Conservation (phyloP, 345 rosid genomes). For the Corchorus olitorius region DNA sequence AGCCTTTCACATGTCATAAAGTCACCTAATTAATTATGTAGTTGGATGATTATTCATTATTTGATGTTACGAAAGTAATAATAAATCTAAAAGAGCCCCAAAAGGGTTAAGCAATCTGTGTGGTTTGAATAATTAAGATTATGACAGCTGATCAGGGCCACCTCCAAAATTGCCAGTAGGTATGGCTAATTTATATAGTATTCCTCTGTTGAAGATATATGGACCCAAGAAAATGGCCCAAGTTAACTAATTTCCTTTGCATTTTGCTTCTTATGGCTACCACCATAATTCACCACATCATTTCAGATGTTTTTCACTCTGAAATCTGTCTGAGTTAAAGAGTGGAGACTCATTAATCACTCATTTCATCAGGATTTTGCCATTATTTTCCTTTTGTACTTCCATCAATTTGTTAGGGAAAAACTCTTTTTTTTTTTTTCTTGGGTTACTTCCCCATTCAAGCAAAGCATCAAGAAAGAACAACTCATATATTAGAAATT, state of each 20-base stretch:
- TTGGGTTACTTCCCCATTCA: too few relatives aligned
- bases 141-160: constrained; percentile 23
- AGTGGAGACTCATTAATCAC: background rate
- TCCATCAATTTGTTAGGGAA: background rate
- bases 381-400: background rate
- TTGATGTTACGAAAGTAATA: constrained; percentile 10
- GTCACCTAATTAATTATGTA: constrained; percentile 22
- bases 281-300: constrained; percentile 14
- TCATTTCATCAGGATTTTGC: background rate
- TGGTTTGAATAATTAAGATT: constrained; percentile 25
- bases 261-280: background rate
- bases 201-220: background rate
- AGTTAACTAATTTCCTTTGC: background rate
- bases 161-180: background rate
- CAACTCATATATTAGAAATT: background rate
- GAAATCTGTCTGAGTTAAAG: constrained; percentile 1
- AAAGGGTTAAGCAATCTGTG: constrained; percentile 1
- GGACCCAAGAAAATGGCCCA: constrained; percentile 14
- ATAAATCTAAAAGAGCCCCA: background rate
- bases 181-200: background rate
- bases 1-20: constrained; percentile 24
- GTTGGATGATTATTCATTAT: constrained; percentile 15
- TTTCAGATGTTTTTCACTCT: background rate
- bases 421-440: background rate
- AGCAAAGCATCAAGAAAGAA: background rate